Evolutionary conservation across 2,329 filamentous ascomycete species (phyloP), one percentile per base, ranked within the genome.

Genomic region (Emmonsiellopsis sp.): DNA sequence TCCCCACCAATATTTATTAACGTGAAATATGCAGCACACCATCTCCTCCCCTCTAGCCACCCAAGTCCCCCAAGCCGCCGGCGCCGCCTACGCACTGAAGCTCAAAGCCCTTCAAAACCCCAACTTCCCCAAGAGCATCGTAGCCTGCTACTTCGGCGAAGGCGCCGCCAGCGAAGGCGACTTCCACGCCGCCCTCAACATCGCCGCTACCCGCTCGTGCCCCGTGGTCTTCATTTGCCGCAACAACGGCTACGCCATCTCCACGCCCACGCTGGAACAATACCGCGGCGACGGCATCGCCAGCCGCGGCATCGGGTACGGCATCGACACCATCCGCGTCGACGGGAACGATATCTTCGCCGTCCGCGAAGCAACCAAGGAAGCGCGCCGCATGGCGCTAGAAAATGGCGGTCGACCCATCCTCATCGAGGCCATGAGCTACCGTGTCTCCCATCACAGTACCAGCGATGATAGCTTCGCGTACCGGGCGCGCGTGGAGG

Each of bases 381-480:
- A 81, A 66, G 93, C 93, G 0, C 81, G 91, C 2, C 78, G 81
- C 48, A 81, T 92, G 64, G 91, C 92, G 0, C 77, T 97, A 2
- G 76, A 86, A 53, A 83, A 88, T 43, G 88, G 88, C n/a, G 87
- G 88, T 3, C 83, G 81, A 57, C 90, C 89, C 0, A 81, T 98
- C 0, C 75, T 98, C 6, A 86, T 98, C 42, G 93, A 98, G 72
- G 90, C 90, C 53, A 95, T 98, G 88, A 92, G 88, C 27, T 98
- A 98, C 72, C 89, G 93, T n/a, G 91, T 97, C 43, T 92, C 88
- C 6, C 90, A 98, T 67, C 93, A 98, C 74, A 95, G 89, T 70
- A 98, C 93, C 0, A 93, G 87, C 0, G 93, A 98, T 65, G 93
- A 98, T 71, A 93, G 87, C 31, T 98, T 96, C 64, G 93, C 93